Percentiles rank a stretch among this genome's conserved stretches.
Conservation (phyloP, 495 filamentous ascomycete genomes). For the Aspergillus avenaceus region DNA sequence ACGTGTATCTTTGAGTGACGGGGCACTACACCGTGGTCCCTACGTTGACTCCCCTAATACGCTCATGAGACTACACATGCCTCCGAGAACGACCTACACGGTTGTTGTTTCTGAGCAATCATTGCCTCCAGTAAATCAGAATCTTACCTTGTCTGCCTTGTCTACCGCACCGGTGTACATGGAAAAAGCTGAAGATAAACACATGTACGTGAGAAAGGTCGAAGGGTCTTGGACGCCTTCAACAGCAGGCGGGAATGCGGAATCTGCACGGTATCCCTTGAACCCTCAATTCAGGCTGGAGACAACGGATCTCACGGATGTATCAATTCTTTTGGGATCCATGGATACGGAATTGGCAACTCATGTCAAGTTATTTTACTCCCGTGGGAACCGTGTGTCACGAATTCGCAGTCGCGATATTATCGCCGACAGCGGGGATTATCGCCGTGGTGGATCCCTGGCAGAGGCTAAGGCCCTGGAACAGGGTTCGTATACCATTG, state of each 20-base stretch:
- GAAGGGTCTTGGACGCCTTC: slow-evolving; percentile 66
- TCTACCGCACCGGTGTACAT: slow-evolving; percentile 58
- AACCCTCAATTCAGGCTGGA: slow-evolving; percentile 83
- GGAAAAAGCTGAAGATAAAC: slow-evolving; percentile 53
- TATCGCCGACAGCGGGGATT: slow-evolving; percentile 74
- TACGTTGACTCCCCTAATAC: slow-evolving; percentile 94
- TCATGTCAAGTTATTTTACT: slow-evolving; percentile 81
- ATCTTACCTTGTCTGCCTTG: slow-evolving; percentile 82
- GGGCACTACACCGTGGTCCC: slow-evolving; percentile 62
- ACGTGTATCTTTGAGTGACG: slow-evolving; percentile 67
- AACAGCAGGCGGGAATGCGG: slow-evolving; percentile 80
- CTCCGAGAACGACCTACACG: slow-evolving; percentile 60
- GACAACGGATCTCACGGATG: slow-evolving; percentile 49
- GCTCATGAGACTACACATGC: slow-evolving; percentile 68
- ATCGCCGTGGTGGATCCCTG: slow-evolving; percentile 72
- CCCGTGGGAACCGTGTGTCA: slow-evolving; percentile 63
- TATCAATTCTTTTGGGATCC: slow-evolving; percentile 71
- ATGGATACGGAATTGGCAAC: slow-evolving; percentile 66
- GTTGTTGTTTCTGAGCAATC: slow-evolving; percentile 75
- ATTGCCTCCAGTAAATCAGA: slow-evolving; percentile 62
- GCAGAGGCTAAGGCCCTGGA: slow-evolving; percentile 54
- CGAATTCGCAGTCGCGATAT: slow-evolving; percentile 71
- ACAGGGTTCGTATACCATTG: slow-evolving; percentile 75
- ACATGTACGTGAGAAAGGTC: slow-evolving; percentile 50
- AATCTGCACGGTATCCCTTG: slow-evolving; percentile 64